phyloP scores from a whole-genome alignment of 2,329 filamentous ascomycete genomes.

The Ustulina deusta region DNA sequence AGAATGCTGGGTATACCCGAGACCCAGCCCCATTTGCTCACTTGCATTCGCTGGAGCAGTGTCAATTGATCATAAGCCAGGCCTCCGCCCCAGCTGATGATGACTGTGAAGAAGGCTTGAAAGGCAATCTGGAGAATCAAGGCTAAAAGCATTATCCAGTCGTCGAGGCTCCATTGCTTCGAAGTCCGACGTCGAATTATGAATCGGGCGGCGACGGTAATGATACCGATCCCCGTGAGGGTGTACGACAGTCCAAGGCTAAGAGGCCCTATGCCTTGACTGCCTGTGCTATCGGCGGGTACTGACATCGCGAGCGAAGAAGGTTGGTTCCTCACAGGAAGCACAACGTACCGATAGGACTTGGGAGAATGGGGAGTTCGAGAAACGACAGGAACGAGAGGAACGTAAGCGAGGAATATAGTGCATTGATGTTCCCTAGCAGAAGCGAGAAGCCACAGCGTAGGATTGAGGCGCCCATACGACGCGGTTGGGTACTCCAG shows the following conservation, averaged over 20 bases:
- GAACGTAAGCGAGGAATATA: slow-evolving; percentile 8
- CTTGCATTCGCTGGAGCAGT: neutral
- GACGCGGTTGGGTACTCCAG: neutral
- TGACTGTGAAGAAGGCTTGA: neutral
- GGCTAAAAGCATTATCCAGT: slow-evolving; percentile 25
- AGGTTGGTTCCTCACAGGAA: neutral
- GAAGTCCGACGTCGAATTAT: neutral
- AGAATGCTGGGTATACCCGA: neutral
- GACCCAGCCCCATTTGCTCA: slow-evolving; percentile 12
- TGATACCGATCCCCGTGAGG: neutral
- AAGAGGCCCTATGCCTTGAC: neutral
- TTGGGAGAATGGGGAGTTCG: neutral
- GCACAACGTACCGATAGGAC: neutral
- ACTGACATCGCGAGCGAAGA: neutral
- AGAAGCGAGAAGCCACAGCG: neutral
- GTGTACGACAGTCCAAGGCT: slow-evolving; percentile 1
- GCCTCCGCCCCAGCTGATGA: neutral
- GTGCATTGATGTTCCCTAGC: neutral
- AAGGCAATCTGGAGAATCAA: slow-evolving; percentile 17
- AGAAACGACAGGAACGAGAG: neutral
- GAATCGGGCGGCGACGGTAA: neutral
- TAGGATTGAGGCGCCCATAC: neutral
- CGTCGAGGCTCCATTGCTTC: neutral
- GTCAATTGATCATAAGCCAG: neutral
- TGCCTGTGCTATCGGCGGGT: slow-evolving; percentile 4